These are phyloP conservation scores for Epicoccum sorghinum DNA, from an alignment of 2,329 filamentous ascomycete genomes.

Conservation along the genomic window DNA sequence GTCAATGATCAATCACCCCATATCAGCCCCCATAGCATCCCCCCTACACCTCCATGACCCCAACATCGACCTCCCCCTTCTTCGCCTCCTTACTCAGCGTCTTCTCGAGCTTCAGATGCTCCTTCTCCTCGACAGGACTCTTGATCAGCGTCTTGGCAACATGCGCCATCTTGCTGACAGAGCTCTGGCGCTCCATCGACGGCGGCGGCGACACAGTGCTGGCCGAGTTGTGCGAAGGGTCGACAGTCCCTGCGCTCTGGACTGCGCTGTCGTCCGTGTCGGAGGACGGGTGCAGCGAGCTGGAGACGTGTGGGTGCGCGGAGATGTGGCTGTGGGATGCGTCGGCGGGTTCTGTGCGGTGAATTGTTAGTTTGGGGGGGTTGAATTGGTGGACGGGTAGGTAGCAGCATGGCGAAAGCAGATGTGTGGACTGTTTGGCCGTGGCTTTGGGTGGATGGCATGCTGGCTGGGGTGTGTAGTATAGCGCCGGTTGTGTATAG, in stretches of 20 bases:
- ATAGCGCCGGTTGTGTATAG: background rate
- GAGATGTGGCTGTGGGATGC: background rate
- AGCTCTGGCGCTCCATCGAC: constrained; percentile 4
- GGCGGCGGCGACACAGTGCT: background rate
- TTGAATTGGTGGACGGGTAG: background rate
- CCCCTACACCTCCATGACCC: constrained; percentile 5
- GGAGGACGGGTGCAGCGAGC: background rate
- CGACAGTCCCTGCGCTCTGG: background rate
- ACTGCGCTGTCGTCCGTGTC: background rate
- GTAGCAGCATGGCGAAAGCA: background rate
- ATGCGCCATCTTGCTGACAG: constrained; percentile 8
- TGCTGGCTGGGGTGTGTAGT: no score
- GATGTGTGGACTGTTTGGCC: background rate
- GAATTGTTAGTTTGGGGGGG: background rate
- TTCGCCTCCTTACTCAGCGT: constrained; percentile 9
- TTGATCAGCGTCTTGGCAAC: constrained; percentile 9
- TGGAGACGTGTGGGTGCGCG: background rate
- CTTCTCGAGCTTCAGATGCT: constrained; percentile 9
- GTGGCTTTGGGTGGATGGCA: background rate
- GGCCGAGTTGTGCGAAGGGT: background rate
- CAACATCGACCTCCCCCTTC: constrained; percentile 13
- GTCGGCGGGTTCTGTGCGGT: background rate
- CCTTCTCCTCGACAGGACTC: constrained; percentile 15
- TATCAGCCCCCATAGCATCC: background rate
- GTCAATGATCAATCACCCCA: background rate